Conservation (phyloP, 1,284 basidiomycete genomes). For the Apiotrichum sp. region DNA sequence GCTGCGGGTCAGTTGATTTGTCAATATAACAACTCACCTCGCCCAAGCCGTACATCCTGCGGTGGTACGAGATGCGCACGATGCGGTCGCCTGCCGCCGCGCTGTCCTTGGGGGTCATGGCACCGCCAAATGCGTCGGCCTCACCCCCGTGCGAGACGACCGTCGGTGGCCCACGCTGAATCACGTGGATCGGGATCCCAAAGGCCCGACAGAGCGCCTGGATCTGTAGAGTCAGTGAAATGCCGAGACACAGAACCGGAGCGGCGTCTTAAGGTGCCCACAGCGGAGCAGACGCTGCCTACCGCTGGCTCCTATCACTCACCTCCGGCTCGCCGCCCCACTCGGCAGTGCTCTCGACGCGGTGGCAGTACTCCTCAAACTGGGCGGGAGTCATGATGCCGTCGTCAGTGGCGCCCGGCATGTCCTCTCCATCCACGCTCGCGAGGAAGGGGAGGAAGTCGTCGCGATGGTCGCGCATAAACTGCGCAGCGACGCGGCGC, state of each 20-base stretch:
- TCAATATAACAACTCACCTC: constrained; percentile 58
- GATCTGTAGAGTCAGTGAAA: constrained; percentile 48
- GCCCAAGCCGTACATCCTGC: constrained; percentile 84
- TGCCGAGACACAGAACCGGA: too few species aligned
- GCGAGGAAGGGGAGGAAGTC: constrained; percentile 94
- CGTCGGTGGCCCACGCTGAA: constrained; percentile 74
- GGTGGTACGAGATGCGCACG: constrained; percentile 80
- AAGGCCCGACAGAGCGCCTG: constrained; percentile 80
- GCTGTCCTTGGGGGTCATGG: constrained; percentile 41
- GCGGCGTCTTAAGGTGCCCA: too few species aligned
- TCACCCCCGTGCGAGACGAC: constrained; percentile 68
- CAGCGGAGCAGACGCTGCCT: too few species aligned
- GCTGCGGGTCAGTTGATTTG: constrained; percentile 50
- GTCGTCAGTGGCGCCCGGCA: constrained; percentile 59
- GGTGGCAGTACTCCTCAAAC: constrained; percentile 71
- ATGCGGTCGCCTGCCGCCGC: constrained; percentile 49
- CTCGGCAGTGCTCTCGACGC: constrained; percentile 71
- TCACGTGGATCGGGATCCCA: constrained; percentile 80
- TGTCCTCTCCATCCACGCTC: constrained; percentile 66
- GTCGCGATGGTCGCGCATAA: constrained; percentile 76
- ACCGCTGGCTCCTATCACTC: constrained; percentile 15
- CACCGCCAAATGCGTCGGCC: constrained; percentile 39
- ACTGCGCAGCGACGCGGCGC: constrained; percentile 68
- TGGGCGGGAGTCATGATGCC: constrained; percentile 67
- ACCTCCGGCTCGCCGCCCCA: constrained; percentile 98